Evolutionary conservation across 2,329 filamentous ascomycete genomes (phyloP).

Genomic region (Diaporthe sp.): DNA sequence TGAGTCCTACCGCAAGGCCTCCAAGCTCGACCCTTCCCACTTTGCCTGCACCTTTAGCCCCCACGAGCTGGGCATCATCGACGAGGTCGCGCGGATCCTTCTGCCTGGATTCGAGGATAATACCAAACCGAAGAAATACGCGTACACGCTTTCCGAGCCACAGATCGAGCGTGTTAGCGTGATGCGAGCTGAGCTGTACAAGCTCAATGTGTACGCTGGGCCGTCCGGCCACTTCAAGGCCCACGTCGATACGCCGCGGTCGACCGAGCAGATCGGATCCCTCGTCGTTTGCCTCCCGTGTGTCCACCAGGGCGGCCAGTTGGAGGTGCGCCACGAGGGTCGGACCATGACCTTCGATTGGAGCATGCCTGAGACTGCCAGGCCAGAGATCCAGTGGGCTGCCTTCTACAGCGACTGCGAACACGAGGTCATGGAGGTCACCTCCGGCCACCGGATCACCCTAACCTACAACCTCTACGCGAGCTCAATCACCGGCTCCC

Average conservation of each 20-base stretch:
- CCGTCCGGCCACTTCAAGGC: background rate
- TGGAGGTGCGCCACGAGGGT: background rate
- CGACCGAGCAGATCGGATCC: background rate
- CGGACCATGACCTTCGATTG: background rate
- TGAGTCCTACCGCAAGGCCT: slow-evolving; percentile 66
- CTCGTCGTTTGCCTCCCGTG: background rate
- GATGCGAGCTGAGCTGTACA: slow-evolving; percentile 68
- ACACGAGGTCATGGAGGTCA: slow-evolving; percentile 66
- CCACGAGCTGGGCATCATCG: slow-evolving; percentile 64
- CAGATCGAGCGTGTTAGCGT: slow-evolving; percentile 48
- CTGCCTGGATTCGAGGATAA: slow-evolving; percentile 47
- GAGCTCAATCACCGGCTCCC: rapidly evolving
- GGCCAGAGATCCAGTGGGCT: background rate
- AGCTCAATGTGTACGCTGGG: slow-evolving; percentile 62
- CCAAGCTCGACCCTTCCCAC: slow-evolving; percentile 59
- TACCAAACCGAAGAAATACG: no score
- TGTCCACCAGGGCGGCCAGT: background rate
- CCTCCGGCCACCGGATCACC: slow-evolving; percentile 65
- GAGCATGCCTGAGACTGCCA: background rate
- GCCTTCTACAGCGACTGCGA: slow-evolving; percentile 57
- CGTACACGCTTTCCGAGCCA: background rate
- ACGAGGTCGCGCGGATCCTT: slow-evolving; percentile 62
- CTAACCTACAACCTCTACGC: slow-evolving; percentile 67
- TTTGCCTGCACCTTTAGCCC: slow-evolving; percentile 68
- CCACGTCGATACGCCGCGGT: slow-evolving; percentile 41